Base-by-base conservation (phyloP, 176 grass and related monocot species). In the Musa troglodytarum region DNA sequence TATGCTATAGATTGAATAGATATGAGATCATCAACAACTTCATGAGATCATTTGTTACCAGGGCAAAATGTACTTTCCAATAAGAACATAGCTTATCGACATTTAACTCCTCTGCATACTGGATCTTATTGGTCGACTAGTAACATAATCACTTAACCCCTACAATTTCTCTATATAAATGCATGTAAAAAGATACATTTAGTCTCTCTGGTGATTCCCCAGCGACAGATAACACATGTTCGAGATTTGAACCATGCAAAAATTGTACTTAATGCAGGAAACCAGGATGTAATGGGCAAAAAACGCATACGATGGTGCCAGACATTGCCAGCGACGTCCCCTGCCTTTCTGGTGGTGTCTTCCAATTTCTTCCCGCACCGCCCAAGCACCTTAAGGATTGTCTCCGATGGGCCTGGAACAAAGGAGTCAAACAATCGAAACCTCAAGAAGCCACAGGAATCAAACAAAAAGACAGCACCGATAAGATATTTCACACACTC, bases 341-440 rank as follows among this genome's bases (percentile, higher is more conserved):
- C 80, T 50, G 87, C 90, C 82, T 89, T 87, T 75, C 87, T 82
- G 23, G 80, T 83, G 82, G 77, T 78, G 54, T 89, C 87, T 78
- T 89, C 87, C 20, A 89, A 78, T 75, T 71, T 49, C 87, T 80
- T 93, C 23, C 90, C 85, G 71, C 83, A 93, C 50, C 90, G 82
- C 9, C 79, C 77, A 29, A 93, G 68, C 74, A 83, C 87, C 82
- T 80, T 89, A 65, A 52, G 53, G 71, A 93, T 68, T 50, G 8
- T 80, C n/a, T 73, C 78, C 58, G 52, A 21, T 23, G 68, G 13
- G 11, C 49, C 78, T 80, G 61, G 6, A 70, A 70, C 9, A 70
- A 21, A 51, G 19, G 49, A 70, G 1, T 17, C 17, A 73, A 64
- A 64, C 14, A 22, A 7, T 2, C 23, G 7, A 64, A 17, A 10